phyloP scores from a whole-genome alignment of 495 filamentous ascomycete genomes.

The Penicillium paxilli region DNA sequence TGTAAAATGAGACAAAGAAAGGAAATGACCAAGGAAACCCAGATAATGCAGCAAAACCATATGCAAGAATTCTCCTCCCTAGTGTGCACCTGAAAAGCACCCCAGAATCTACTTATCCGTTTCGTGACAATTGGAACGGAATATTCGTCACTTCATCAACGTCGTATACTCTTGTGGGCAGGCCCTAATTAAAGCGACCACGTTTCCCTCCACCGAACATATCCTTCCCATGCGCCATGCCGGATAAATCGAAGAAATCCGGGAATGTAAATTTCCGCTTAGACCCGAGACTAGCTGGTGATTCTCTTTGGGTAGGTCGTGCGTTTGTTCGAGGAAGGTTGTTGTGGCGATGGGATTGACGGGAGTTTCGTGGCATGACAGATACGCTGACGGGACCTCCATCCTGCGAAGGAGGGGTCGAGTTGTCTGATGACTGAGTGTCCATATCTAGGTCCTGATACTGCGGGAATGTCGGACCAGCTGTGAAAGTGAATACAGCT shows the following conservation, averaged over 20 bases:
- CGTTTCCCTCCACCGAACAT: conserved; percentile 69
- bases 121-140: conserved; percentile 40
- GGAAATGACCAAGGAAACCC: conserved; percentile 4
- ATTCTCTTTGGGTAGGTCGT: conserved; percentile 41
- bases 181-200: conserved; percentile 60
- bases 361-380: conserved; percentile 50
- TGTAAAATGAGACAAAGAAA: conserved; percentile 13
- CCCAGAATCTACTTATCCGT: conserved; percentile 31
- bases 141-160: conserved; percentile 41
- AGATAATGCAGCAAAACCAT: conserved; percentile 18
- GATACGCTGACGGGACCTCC: conserved; percentile 51
- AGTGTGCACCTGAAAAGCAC: conserved; percentile 39
- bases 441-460: conserved; percentile 64
- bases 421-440: conserved; percentile 50
- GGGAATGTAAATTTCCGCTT: conserved; percentile 76
- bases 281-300: conserved; percentile 59
- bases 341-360: conserved; percentile 52
- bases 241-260: conserved; percentile 82
- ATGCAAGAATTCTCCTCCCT: conserved; percentile 41
- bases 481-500: conserved; percentile 64
- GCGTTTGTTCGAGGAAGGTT: conserved; percentile 39
- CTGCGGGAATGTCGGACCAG: conserved; percentile 63
- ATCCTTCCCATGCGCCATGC: conserved; percentile 64
- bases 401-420: conserved; percentile 30
- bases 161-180: conserved; percentile 28